These are phyloP conservation scores for Colletotrichum tamarilloi DNA, from an alignment of 2,329 filamentous ascomycete species.

Conservation along the genomic window DNA sequence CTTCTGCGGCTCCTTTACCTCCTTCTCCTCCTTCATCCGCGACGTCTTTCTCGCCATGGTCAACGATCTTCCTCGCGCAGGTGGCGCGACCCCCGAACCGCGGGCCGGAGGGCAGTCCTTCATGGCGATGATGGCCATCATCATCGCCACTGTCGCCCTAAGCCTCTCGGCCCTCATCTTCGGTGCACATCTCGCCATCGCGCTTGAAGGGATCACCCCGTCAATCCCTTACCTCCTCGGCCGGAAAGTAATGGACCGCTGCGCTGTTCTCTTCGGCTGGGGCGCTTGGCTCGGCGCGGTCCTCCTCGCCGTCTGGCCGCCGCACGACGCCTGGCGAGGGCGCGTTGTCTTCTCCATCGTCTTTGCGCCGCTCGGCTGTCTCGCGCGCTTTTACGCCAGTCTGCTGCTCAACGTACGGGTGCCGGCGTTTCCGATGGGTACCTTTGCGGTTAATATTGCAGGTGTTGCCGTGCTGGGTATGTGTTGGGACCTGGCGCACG, in stretches of 20 bases:
- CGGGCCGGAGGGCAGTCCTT: conserved; percentile 84
- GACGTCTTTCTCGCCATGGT: conserved; percentile 84
- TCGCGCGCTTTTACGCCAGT: conserved; percentile 79
- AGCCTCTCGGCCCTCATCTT: conserved; percentile 76
- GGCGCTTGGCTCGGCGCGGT: conserved; percentile 84
- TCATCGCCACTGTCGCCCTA: conserved; percentile 77
- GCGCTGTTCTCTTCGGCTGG: conserved; percentile 72
- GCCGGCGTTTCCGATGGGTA: conserved; percentile 82
- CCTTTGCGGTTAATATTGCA: conserved; percentile 83
- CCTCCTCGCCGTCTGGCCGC: conserved; percentile 77
- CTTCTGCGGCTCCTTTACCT: conserved; percentile 91
- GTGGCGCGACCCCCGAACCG: conserved; percentile 46
- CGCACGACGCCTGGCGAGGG: conserved; percentile 80
- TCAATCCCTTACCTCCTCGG: conserved; percentile 67
- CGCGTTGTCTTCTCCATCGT: conserved; percentile 80
- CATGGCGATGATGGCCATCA: conserved; percentile 80
- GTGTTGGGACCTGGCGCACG: conserved; percentile 83
- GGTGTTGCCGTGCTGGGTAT: conserved; percentile 81
- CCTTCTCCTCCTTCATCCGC: conserved; percentile 86
- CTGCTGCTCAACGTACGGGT: conserved; percentile 75
- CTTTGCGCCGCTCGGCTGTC: conserved; percentile 84
- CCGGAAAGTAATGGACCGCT: conserved; percentile 72
- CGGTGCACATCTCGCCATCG: conserved; percentile 80
- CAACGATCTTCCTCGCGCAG: conserved; percentile 69
- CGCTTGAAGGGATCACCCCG: conserved; percentile 67